phyloP scores from a whole-genome alignment of 2,329 filamentous ascomycete genomes.

The Fusarium avenaceum region DNA sequence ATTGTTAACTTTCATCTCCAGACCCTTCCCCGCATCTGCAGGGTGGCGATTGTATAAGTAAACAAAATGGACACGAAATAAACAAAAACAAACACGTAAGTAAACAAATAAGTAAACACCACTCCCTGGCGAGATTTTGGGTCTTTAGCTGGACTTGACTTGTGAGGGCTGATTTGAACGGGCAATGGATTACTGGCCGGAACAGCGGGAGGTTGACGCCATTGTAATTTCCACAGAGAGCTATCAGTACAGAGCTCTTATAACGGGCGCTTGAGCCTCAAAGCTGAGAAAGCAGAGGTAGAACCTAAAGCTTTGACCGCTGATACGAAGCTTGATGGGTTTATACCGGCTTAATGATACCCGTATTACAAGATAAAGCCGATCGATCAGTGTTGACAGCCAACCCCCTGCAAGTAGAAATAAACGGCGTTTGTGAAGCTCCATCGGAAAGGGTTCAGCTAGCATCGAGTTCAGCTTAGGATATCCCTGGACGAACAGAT shows the following conservation, averaged over 20 bases:
- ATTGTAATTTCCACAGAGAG: constrained; percentile 23
- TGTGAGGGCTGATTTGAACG: neutral
- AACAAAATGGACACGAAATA: constrained; percentile 13
- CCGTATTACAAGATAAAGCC: neutral
- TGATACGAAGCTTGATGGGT: neutral
- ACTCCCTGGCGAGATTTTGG: neutral
- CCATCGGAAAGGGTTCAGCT: neutral
- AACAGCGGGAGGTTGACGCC: constrained; percentile 17
- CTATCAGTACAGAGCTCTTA: neutral
- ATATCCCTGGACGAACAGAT: neutral
- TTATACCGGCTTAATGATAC: neutral
- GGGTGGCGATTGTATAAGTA: constrained; percentile 22
- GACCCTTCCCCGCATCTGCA: constrained; percentile 12
- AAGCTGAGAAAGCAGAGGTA: neutral
- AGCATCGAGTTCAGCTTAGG: neutral
- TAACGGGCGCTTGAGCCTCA: constrained; percentile 10
- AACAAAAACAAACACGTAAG: constrained; percentile 17
- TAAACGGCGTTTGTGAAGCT: neutral
- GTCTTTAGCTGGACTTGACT: neutral
- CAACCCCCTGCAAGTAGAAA: neutral
- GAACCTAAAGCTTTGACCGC: neutral
- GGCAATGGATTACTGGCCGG: neutral
- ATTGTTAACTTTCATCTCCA: constrained; percentile 7
- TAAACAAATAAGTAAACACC: constrained; percentile 23
- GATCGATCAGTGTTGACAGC: neutral